These are phyloP conservation scores for Eutrema japonicum DNA, from an alignment of 345 rosid genomes.

Conservation along the genomic window DNA sequence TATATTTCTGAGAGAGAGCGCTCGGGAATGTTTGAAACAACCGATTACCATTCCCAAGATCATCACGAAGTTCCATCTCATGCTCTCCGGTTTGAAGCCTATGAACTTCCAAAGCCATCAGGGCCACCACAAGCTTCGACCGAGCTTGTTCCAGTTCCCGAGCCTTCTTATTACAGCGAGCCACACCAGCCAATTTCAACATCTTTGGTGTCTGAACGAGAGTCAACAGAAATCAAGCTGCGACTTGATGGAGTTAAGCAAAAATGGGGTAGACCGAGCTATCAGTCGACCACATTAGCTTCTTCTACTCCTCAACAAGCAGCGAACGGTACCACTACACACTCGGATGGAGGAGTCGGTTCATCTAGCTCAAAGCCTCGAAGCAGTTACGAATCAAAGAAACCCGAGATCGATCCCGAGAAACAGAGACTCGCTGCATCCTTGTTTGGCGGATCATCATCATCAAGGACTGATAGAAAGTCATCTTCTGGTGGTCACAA, in stretches of 20 bases:
- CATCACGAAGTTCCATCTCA: constrained; percentile 68
- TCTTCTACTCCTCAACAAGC: constrained; percentile 56
- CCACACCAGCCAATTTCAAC: constrained; percentile 51
- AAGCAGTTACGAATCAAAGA: constrained; percentile 64
- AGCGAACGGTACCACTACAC: constrained; percentile 52
- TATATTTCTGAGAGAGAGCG: constrained; percentile 85
- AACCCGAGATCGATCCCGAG: constrained; percentile 72
- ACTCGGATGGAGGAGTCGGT: constrained; percentile 48
- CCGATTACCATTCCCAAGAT: constrained; percentile 62
- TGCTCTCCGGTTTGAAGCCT: constrained; percentile 92
- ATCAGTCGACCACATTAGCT: constrained; percentile 59
- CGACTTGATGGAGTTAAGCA: constrained; percentile 95
- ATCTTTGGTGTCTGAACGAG: constrained; percentile 56
- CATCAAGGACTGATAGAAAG: constrained; percentile 61
- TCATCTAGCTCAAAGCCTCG: constrained; percentile 54
- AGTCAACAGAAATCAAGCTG: constrained; percentile 68
- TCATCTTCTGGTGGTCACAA: constrained; percentile 59
- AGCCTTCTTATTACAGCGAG: constrained; percentile 64
- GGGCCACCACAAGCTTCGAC: constrained; percentile 53
- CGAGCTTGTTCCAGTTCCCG: constrained; percentile 78
- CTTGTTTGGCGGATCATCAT: constrained; percentile 77
- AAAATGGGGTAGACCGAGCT: constrained; percentile 88
- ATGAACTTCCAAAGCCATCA: constrained; percentile 84
- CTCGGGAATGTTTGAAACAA: constrained; percentile 52
- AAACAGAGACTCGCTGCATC: constrained; percentile 99